A percentile compares a stretch with the other conserved stretches of the same genome.
These are phyloP conservation scores for Phytopythium montanum DNA, from an alignment of 352 stramenopile species.

Conservation along the genomic window DNA sequence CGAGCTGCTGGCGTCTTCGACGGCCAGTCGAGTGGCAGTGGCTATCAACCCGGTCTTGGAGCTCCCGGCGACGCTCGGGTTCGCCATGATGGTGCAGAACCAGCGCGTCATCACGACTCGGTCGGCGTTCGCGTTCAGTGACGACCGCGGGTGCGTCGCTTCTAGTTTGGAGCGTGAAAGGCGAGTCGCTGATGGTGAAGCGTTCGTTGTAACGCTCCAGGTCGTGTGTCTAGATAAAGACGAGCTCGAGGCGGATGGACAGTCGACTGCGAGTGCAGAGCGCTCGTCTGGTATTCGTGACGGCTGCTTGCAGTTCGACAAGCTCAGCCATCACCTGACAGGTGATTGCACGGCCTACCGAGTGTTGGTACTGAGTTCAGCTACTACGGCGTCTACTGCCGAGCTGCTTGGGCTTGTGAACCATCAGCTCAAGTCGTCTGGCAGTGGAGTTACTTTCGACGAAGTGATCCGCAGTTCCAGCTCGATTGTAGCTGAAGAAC, in stretches of 20 bases:
- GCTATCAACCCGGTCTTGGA: constrained; percentile 16
- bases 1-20: constrained; percentile 32
- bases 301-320: background rate
- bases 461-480: constrained; percentile 13
- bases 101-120: constrained; percentile 25
- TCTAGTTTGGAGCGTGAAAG: background rate
- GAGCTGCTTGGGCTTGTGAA: constrained; percentile 12
- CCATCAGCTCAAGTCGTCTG: constrained; percentile 3
- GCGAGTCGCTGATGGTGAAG: background rate
- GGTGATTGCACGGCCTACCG: constrained; percentile 4
- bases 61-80: constrained; percentile 24
- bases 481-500: background rate
- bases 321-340: constrained; percentile 2
- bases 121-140: constrained; percentile 26
- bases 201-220: constrained; percentile 8
- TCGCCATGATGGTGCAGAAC: constrained; percentile 36
- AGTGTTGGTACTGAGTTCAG: constrained; percentile 16
- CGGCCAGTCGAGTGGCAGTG: constrained; percentile 16
- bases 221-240: constrained; percentile 26
- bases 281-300: background rate
- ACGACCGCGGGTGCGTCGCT: constrained; percentile 2
- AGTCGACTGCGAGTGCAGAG: background rate
- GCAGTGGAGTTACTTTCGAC: constrained; percentile 15
- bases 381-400: constrained; percentile 7
- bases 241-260: constrained; percentile 12